Evolutionary conservation across 495 filamentous ascomycete genomes (phyloP), one percentile per base, ranked within the genome.

Genomic region (Ramalina intermedia): DNA sequence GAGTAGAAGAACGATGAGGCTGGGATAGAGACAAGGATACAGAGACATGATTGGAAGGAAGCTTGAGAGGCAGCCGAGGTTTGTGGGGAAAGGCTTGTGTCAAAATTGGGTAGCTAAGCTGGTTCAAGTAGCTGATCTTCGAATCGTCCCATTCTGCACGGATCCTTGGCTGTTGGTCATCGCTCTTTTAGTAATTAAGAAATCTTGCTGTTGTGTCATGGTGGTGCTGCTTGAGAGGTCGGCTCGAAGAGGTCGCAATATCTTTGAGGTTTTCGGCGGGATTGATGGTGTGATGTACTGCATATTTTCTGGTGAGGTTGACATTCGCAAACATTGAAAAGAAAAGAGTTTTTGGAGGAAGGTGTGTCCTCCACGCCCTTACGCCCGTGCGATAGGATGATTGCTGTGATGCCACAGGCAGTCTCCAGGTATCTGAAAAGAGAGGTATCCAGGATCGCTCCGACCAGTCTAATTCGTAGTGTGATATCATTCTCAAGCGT

Each of bases 321-420:
- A 48, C 50, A 54, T 21, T 11, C 8, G 7, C 26, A 41, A 43
- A 41, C 29, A n/a, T 14, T 42, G 47, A 43, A 48, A 43, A 43
- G 46, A 48, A 37, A 52, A 29, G 27, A 40, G 20, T 43, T 48
- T 52, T 48, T 40, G 23, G 27, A 33, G 27, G 3, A 3, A 33
- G 29, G 29, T 33, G 29, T 33, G 29, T 49, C 47, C 41, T 46
- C 52, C 52, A 50, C 52, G 52, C 52, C 51, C 50, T 38, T 54
- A 43, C 47, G 52, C 52, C 52, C 46, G 23, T 50, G 52, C 52
- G 43, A 46, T 49, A 54, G 52, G 29, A 33, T 33, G 29, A 54
- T 54, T 46, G 52, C 52, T 54, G 47, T 40, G 52, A 54, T 54
- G 45, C 7, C 49, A 54, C 41, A 54, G 52, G 39, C 47, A 54